Percentiles rank a stretch among this genome's conserved stretches.
Evolutionary conservation across 2,329 filamentous ascomycete species (phyloP).

Genomic region (Pseudocercospora ulei): DNA sequence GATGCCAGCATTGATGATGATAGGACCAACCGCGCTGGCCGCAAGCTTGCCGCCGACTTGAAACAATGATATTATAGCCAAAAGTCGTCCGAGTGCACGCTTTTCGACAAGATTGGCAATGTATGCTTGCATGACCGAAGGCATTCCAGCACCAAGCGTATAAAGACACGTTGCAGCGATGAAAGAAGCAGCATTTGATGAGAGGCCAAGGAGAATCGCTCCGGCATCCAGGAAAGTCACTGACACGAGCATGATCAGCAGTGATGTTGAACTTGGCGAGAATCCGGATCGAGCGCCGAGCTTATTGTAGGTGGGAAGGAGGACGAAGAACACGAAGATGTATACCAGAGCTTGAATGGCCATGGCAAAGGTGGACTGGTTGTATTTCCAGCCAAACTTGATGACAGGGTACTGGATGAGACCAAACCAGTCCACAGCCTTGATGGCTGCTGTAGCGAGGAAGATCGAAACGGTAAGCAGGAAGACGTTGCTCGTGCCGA

Average conservation of each 20-base stretch:
- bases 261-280: slow-evolving; percentile 3
- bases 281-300: slow-evolving; percentile 6
- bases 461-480: slow-evolving; percentile 5
- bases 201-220: too few relatives aligned
- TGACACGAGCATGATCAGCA: slow-evolving; percentile 9
- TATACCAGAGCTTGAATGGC: slow-evolving; percentile 9
- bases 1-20: slow-evolving; percentile 11
- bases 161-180: too few relatives aligned
- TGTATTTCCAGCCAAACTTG: slow-evolving; percentile 13
- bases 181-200: too few relatives aligned
- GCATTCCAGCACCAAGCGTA: slow-evolving; percentile 18
- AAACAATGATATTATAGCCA: slow-evolving; percentile 9
- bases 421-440: slow-evolving; percentile 10
- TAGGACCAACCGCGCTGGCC: slow-evolving; percentile 7
- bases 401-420: slow-evolving; percentile 12
- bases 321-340: slow-evolving; percentile 10
- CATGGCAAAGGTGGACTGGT: slow-evolving; percentile 10
- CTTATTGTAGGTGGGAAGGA: slow-evolving; percentile 5
- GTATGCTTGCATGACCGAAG: slow-evolving; percentile 11
- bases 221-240: slow-evolving; percentile 37
- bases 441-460: slow-evolving; percentile 9
- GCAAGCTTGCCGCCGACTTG: slow-evolving; percentile 9
- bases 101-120: slow-evolving; percentile 10
- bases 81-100: neutral
- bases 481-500: slow-evolving; percentile 1